Evolutionary conservation across 2,329 filamentous ascomycete species (phyloP), one percentile per base, ranked within the genome.

Genomic region (Phoma sp.): DNA sequence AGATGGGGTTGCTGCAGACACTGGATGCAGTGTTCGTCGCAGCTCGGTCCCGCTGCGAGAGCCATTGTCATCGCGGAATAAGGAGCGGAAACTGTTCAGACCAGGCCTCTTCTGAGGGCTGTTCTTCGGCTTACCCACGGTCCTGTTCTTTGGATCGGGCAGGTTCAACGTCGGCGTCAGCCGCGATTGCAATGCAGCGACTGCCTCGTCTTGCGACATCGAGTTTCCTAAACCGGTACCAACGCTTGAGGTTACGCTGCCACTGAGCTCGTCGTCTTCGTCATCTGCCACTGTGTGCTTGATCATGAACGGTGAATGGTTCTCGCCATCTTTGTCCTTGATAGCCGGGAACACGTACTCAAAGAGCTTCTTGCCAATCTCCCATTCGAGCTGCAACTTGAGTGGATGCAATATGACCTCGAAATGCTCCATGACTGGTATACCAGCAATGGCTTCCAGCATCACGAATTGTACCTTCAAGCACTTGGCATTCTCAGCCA

Each of bases 271-370:
- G 0, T 79, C 76, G 49, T 84, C 81, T 58, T 86, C 76, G 40
- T 79, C 77, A 70, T 18, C 18, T 18, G 75, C 78, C 30, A 80
- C 69, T 71, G 80, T 80, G 46, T 83, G 77, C 62, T 80, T 83
- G 48, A 83, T 77, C 71, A 83, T 75, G 69, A 88, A 86, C 0
- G 88, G 86, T 5, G 86, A 87, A 48, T 86, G 85, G 29, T 77
- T 75, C 10, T 55, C 52, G n/a, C 22, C 41, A 10, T 71, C 74
- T 51, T 75, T 77, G 64, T 72, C 76, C 73, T 87, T 87, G 63
- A 90, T 85, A 9, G 89, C 91, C 0, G 95, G 96, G 79, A 99
- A 99, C 64, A 99, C 91, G 75, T 99, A 99, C 76, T 97, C 93
- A 64, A 99, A 96, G 2, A 99, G 80, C 63, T 89, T 91, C 77